Evolutionary conservation across 1,139 yeast genomes (phyloP).

Genomic region (Zhuliangozyma blackwelliae): DNA sequence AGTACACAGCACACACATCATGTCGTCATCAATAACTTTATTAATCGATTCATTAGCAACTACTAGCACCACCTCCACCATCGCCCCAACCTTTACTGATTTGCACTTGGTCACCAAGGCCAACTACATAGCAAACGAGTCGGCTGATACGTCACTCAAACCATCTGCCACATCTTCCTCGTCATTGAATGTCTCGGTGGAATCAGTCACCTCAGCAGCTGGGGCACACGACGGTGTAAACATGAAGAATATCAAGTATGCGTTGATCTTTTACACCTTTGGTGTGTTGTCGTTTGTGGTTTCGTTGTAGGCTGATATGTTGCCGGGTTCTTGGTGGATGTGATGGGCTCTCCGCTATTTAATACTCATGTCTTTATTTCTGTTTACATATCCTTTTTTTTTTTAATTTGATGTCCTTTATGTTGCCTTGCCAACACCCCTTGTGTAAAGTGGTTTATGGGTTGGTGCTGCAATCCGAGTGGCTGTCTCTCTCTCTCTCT

Average conservation of each 20-base stretch:
- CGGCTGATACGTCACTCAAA: slow-evolving; percentile 2
- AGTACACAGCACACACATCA: no score
- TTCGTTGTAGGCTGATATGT: not conserved
- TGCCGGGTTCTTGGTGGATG: no score
- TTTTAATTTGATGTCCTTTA: no score
- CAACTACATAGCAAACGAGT: slow-evolving; percentile 4
- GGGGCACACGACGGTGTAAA: not conserved
- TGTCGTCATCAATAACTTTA: slow-evolving; percentile 3
- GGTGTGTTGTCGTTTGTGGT: slow-evolving; percentile 3
- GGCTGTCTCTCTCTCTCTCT: no score
- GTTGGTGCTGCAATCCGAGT: no score
- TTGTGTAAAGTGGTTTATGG: no score
- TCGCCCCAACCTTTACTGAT: slow-evolving; percentile 10
- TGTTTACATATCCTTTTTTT: no score
- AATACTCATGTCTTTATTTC: no score
- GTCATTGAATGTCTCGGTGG: not conserved
- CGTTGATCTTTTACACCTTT: slow-evolving; percentile 2
- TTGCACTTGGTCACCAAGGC: slow-evolving; percentile 6
- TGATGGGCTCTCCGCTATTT: no score
- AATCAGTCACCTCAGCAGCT: not conserved
- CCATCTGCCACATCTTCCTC: not conserved
- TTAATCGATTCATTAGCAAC: slow-evolving; percentile 2
- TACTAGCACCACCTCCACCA: slow-evolving; percentile 4
- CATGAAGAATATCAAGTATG: slow-evolving; percentile 2
- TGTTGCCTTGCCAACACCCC: no score